Percentiles rank a stretch among this genome's conserved stretches.
phyloP scores from a whole-genome alignment of 2,329 filamentous ascomycete species.

The Hirsutella thompsonii region DNA sequence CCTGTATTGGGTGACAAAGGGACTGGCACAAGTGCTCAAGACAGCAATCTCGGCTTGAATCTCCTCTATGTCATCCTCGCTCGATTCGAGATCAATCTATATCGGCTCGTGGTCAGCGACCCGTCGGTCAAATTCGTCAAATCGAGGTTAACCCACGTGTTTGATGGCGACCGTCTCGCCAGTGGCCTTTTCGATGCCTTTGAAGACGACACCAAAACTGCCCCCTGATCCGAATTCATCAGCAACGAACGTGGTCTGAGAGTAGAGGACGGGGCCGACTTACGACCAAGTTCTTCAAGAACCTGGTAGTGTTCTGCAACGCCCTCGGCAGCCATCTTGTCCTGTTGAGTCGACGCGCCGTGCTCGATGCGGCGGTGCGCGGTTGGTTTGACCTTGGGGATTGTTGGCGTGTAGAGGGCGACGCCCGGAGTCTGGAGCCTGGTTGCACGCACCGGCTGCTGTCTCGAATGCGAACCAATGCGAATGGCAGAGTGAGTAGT shows the following conservation, averaged over 20 bases:
- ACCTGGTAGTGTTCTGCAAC: conserved; percentile 87
- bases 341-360: conserved; percentile 11
- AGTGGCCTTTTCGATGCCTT: conserved; percentile 81
- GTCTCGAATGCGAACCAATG: conserved; percentile 1
- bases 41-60: conserved; percentile 97
- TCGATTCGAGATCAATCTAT: conserved; percentile 96
- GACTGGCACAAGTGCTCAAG: conserved; percentile 85
- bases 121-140: not conserved
- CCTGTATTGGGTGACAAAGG: conserved; percentile 92
- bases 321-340: conserved; percentile 43
- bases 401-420: not conserved
- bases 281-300: conserved; percentile 90
- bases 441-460: not conserved
- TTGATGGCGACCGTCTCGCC: conserved; percentile 95
- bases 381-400: not conserved
- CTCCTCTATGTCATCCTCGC: conserved; percentile 95
- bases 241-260: conserved; percentile 1
- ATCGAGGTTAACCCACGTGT: conserved; percentile 48
- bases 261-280: conserved; percentile 24
- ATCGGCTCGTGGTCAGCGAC: not conserved
- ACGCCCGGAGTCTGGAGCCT: not conserved
- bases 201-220: conserved; percentile 94
- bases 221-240: conserved; percentile 48
- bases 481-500: not conserved
- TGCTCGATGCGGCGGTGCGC: conserved; percentile 4